phyloP scores from a whole-genome alignment of 352 stramenopile genomes.

The Pythium aphanidermatum region DNA sequence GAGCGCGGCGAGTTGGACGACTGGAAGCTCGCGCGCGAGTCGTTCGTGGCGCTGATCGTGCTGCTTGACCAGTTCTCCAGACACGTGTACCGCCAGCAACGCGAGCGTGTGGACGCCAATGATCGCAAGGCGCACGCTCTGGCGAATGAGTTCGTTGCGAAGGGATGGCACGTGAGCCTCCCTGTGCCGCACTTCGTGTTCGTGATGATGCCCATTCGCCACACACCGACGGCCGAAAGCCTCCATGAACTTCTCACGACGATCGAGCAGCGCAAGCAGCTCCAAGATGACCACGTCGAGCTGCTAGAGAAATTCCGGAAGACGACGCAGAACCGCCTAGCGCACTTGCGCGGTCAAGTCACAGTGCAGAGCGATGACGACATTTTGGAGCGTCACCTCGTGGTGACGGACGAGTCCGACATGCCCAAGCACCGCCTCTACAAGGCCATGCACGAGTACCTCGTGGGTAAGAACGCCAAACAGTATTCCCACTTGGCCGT shows the following conservation, averaged over 20 bases:
- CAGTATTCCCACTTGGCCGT: slow-evolving; percentile 65
- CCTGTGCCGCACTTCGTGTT: slow-evolving; percentile 64
- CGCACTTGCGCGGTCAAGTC: slow-evolving; percentile 37
- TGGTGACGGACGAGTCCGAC: slow-evolving; percentile 61
- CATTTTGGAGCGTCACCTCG: slow-evolving; percentile 61
- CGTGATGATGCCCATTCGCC: slow-evolving; percentile 80
- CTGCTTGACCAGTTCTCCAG: slow-evolving; percentile 86
- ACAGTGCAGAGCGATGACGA: slow-evolving; percentile 34
- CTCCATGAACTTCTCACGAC: slow-evolving; percentile 46
- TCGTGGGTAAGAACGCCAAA: slow-evolving; percentile 36
- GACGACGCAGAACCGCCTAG: slow-evolving; percentile 68
- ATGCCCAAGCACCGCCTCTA: slow-evolving; percentile 67
- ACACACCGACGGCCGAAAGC: slow-evolving; percentile 56
- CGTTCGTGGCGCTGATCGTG: slow-evolving; percentile 73
- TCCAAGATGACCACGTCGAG: slow-evolving; percentile 48
- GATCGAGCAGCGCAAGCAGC: slow-evolving; percentile 36
- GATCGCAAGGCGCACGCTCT: slow-evolving; percentile 41
- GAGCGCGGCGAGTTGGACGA: slow-evolving; percentile 38
- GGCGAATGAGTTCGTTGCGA: slow-evolving; percentile 38
- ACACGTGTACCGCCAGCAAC: slow-evolving; percentile 56
- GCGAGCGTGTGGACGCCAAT: slow-evolving; percentile 28
- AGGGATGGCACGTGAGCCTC: slow-evolving; percentile 47
- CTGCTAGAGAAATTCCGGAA: slow-evolving; percentile 79
- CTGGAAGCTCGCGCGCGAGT: slow-evolving; percentile 34
- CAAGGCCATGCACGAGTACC: slow-evolving; percentile 62